These are phyloP conservation scores for Astrocystis sublimbata DNA, from an alignment of 495 filamentous ascomycete genomes.

Conservation along the genomic window DNA sequence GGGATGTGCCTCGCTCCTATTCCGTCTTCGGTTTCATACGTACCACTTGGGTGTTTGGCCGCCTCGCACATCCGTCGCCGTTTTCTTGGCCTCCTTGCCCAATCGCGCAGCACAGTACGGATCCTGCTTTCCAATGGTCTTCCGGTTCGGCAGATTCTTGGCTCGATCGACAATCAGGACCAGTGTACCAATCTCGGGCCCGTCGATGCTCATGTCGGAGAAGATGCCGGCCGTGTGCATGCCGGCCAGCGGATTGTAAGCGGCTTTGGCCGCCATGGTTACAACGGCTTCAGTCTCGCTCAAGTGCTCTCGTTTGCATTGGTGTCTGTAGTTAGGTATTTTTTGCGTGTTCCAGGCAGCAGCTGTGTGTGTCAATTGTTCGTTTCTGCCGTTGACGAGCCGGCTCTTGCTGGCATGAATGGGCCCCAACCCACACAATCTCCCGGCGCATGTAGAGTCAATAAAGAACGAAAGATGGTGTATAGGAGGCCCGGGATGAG, in stretches of 20 bases:
- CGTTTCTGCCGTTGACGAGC: not conserved
- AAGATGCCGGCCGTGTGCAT: slow-evolving; percentile 92
- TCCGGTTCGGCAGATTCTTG: slow-evolving; percentile 94
- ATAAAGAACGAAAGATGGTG: not conserved
- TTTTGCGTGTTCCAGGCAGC: too few species aligned
- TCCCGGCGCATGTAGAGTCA: not conserved
- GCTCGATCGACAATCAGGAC: slow-evolving; percentile 88
- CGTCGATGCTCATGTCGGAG: slow-evolving; percentile 93
- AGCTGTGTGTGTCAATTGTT: too few species aligned
- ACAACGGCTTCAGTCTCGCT: not conserved
- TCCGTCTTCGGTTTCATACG: too few species aligned
- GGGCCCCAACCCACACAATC: not conserved
- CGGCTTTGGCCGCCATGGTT: slow-evolving; percentile 47
- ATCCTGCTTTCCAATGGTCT: slow-evolving; percentile 97
- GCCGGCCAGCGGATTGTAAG: slow-evolving; percentile 39
- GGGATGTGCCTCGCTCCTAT: too few species aligned
- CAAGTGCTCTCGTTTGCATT: not conserved
- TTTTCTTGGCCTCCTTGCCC: slow-evolving; percentile 98
- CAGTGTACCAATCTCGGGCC: slow-evolving; percentile 89
- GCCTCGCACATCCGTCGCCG: slow-evolving; percentile 87
- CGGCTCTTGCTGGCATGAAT: not conserved
- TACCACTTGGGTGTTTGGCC: slow-evolving; percentile 97
- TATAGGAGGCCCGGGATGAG: not conserved
- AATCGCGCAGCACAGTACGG: slow-evolving; percentile 93
- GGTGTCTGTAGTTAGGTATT: not conserved